Evolutionary conservation across 257 asterid genomes (phyloP).

Genomic region (Nicotiana undulata): DNA sequence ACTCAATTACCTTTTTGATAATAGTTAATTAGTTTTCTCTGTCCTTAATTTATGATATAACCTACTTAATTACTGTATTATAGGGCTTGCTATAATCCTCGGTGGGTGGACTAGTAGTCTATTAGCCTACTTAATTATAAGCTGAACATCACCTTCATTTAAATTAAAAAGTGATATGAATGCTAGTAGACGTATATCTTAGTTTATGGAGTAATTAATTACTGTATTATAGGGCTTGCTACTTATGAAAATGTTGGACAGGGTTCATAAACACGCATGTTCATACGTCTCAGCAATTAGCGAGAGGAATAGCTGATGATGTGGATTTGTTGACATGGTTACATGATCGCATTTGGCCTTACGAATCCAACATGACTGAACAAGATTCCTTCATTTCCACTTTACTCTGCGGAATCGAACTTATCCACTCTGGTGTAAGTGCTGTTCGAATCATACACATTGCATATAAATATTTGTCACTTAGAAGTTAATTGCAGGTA

Average conservation of each 20-base stretch:
- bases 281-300: conserved; percentile 79
- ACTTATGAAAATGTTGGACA: neutral
- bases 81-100: too few relatives aligned
- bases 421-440: conserved; percentile 75
- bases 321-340: conserved; percentile 80
- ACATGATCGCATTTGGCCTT: conserved; percentile 74
- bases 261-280: conserved; percentile 76
- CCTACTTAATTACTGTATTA: too few relatives aligned
- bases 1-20: too few relatives aligned
- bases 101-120: too few relatives aligned
- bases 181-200: too few relatives aligned
- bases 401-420: conserved; percentile 77
- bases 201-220: too few relatives aligned
- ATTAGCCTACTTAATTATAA: too few relatives aligned
- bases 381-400: conserved; percentile 69
- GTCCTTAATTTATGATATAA: too few relatives aligned
- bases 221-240: neutral
- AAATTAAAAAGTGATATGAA: neutral
- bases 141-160: too few relatives aligned
- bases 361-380: conserved; percentile 65
- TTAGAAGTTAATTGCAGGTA: neutral
- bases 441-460: neutral
- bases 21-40: too few relatives aligned
- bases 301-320: conserved; percentile 73
- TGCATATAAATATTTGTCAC: neutral